phyloP scores from a whole-genome alignment of 345 rosid genomes.

The Aurinia saxatilis region DNA sequence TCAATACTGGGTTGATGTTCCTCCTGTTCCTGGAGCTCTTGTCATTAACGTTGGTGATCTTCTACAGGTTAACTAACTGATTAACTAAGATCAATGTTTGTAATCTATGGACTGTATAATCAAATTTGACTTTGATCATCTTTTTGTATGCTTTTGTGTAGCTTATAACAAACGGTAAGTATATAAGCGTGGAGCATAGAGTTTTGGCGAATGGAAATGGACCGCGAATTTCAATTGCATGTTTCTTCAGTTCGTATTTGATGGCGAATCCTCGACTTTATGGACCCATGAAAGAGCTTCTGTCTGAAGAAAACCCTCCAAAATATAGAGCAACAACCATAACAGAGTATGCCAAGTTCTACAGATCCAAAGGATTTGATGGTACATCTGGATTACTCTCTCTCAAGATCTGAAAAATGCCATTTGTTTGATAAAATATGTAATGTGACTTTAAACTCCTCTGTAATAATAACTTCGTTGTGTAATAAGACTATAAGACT shows the following conservation, averaged over 20 bases:
- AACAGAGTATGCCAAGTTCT: constrained; percentile 16
- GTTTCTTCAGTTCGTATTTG: constrained; percentile 22
- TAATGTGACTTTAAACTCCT: not conserved
- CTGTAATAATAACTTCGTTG: not conserved
- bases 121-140: not conserved
- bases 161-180: constrained; percentile 44
- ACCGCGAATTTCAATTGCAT: constrained; percentile 32
- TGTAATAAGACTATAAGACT: not conserved
- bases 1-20: constrained; percentile 45
- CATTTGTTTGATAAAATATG: not conserved
- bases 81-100: not conserved
- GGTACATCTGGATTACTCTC: constrained; percentile 28
- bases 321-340: constrained; percentile 32
- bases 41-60: constrained; percentile 56
- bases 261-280: constrained; percentile 18
- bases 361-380: constrained; percentile 30
- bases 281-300: constrained; percentile 36
- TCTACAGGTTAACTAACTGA: constrained; percentile 42
- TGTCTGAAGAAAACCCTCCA: constrained; percentile 28
- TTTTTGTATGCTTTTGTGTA: not conserved
- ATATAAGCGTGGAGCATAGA: constrained; percentile 40
- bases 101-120: too few relatives aligned
- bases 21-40: constrained; percentile 46
- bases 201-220: constrained; percentile 36
- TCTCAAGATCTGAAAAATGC: constrained; percentile 29